These are phyloP conservation scores for Picea abies DNA, from an alignment of 83 land plant genomes.

Conservation along the genomic window DNA sequence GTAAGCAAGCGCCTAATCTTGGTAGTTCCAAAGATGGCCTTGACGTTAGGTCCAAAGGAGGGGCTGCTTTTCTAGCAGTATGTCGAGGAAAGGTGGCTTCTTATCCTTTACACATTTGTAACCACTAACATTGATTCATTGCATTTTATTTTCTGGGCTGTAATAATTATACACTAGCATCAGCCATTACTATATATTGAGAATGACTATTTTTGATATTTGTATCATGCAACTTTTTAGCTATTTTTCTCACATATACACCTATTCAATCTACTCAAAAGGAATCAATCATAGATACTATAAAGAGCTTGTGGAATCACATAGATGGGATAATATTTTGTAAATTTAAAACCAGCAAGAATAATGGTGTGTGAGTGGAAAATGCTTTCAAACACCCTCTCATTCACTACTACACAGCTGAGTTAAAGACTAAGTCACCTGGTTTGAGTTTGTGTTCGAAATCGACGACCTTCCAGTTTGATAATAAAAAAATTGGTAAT, in stretches of 20 bases:
- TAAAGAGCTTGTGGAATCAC: background rate
- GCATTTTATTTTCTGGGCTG: background rate
- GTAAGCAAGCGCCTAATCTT: slow-evolving; percentile 25
- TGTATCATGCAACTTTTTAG: background rate
- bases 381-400: background rate
- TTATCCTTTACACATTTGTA: background rate
- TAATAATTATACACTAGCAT: no score
- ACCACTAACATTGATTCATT: background rate
- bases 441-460: no score
- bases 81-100: slow-evolving; percentile 89
- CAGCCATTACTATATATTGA: background rate
- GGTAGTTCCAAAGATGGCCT: background rate
- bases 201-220: background rate
- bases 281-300: background rate
- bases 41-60: slow-evolving; percentile 34
- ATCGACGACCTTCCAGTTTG: no score
- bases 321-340: background rate
- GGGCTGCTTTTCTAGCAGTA: slow-evolving; percentile 96
- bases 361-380: background rate
- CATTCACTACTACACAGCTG: background rate
- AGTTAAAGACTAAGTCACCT: background rate
- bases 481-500: no score
- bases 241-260: background rate
- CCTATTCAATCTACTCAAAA: background rate
- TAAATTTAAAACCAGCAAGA: background rate